Evolutionary conservation across 2,329 filamentous ascomycete genomes (phyloP).

Genomic region (Stemphylium beticola): DNA sequence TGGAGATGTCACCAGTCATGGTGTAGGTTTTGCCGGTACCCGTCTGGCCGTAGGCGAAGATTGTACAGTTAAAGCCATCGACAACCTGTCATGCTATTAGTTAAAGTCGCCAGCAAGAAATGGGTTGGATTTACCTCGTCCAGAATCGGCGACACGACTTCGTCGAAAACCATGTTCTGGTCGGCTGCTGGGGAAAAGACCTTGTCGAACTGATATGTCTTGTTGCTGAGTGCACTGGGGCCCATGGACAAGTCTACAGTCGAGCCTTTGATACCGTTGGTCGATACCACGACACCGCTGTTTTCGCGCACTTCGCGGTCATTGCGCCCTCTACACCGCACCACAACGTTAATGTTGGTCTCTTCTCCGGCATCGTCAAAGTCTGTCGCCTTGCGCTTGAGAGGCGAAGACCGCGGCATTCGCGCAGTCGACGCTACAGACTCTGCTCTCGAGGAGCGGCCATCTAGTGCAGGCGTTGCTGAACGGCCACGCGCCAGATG

Average conservation of each 20-base stretch:
- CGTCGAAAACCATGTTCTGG: conserved; percentile 91
- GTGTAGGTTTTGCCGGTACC: conserved; percentile 99
- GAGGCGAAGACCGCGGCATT: conserved; percentile 53
- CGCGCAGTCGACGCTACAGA: conserved; percentile 65
- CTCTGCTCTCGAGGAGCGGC: conserved; percentile 72
- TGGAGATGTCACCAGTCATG: conserved; percentile 97
- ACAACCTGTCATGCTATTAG: conserved; percentile 70
- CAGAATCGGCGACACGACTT: conserved; percentile 90
- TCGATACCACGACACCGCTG: conserved; percentile 87
- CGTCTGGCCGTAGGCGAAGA: conserved; percentile 98
- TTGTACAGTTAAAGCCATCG: conserved; percentile 94
- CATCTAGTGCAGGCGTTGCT: conserved; percentile 53
- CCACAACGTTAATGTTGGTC: conserved; percentile 97
- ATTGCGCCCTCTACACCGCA: conserved; percentile 89
- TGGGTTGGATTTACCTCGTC: conserved; percentile 71
- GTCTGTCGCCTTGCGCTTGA: conserved; percentile 87
- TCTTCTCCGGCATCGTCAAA: conserved; percentile 78
- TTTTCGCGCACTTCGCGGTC: conserved; percentile 93
- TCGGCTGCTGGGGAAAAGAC: conserved; percentile 96
- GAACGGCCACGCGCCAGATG: conserved; percentile 60
- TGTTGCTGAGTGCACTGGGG: conserved; percentile 89
- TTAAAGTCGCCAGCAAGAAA: background rate
- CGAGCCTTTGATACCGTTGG: conserved; percentile 86
- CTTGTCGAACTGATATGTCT: conserved; percentile 95
- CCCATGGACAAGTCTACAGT: conserved; percentile 89